phyloP scores from a whole-genome alignment of 768 basidiomycete species.

The Leccinellum albellum region DNA sequence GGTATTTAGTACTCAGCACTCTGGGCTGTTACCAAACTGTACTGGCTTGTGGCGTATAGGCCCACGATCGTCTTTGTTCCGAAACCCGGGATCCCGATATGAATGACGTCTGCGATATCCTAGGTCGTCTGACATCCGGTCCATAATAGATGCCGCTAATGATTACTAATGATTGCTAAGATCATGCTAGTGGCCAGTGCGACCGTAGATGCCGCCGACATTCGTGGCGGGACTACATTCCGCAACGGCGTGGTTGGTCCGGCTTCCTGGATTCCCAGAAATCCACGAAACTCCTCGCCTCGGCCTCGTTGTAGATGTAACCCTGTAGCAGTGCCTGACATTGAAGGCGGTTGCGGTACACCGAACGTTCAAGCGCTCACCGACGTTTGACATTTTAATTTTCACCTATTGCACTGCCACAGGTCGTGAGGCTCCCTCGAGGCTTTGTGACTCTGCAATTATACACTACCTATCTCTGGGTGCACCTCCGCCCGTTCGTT shows the following conservation, averaged over 20 bases:
- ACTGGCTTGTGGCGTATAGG: no score
- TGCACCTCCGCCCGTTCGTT: neutral
- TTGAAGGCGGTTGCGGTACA: slow-evolving; percentile 12
- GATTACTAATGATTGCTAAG: neutral
- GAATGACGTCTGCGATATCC: neutral
- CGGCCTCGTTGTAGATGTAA: slow-evolving; percentile 20
- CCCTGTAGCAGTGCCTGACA: slow-evolving; percentile 8
- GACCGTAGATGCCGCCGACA: neutral
- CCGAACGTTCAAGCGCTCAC: neutral
- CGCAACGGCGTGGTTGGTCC: neutral
- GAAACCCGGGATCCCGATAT: neutral
- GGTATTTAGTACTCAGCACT: no score
- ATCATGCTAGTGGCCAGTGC: neutral
- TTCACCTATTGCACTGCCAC: slow-evolving; percentile 21
- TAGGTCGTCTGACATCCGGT: neutral
- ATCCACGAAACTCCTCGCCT: slow-evolving; percentile 15
- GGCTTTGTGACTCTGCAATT: slow-evolving; percentile 13
- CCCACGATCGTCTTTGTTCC: neutral
- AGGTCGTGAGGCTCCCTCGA: slow-evolving; percentile 25
- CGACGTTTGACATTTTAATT: slow-evolving; percentile 4
- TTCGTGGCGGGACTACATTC: neutral
- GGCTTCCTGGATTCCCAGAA: slow-evolving; percentile 2
- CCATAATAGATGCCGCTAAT: neutral
- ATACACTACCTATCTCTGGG: neutral
- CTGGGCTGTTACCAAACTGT: no score